Evolutionary conservation across 441 rosid genomes (phyloP).

Genomic region (Lepidium campestre): DNA sequence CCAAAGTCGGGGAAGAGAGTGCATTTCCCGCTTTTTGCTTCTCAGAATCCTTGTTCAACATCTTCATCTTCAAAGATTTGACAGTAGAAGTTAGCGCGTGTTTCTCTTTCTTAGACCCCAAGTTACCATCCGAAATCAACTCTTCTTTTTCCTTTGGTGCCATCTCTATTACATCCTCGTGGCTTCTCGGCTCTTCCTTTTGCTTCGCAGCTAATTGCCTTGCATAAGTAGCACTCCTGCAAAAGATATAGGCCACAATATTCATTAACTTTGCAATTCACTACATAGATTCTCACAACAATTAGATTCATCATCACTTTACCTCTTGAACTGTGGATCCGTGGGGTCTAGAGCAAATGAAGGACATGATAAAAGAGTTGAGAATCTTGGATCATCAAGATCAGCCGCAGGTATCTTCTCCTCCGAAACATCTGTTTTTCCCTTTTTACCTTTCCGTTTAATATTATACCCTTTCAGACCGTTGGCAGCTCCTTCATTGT

Average conservation of each 20-base stretch:
- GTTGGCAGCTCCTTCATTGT: conserved; percentile 48
- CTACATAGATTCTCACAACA: background rate
- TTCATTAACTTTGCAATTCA: background rate
- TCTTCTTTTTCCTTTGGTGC: conserved; percentile 19
- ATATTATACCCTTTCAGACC: conserved; percentile 73
- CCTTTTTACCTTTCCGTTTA: conserved; percentile 58
- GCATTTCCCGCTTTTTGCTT: conserved; percentile 1
- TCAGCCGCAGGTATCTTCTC: conserved; percentile 59
- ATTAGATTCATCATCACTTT: background rate
- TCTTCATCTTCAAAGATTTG: conserved; percentile 69
- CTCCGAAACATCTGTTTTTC: conserved; percentile 42
- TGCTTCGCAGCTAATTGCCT: conserved; percentile 59
- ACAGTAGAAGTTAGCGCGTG: conserved; percentile 49
- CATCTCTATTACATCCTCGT: conserved; percentile 12
- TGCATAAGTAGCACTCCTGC: conserved; percentile 80
- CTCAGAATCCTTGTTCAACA: background rate
- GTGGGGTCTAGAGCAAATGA: conserved; percentile 86
- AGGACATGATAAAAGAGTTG: conserved; percentile 50
- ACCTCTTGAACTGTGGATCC: conserved; percentile 94
- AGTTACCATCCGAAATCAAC: conserved; percentile 5
- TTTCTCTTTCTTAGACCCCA: conserved; percentile 36
- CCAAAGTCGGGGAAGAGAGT: conserved; percentile 7
- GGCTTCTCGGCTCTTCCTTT: conserved; percentile 34
- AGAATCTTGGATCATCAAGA: conserved; percentile 64
- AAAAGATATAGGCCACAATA: background rate